A percentile compares a stretch with the other conserved stretches of the same genome.
Evolutionary conservation across 257 asterid genomes (phyloP).

Genomic region (Scutellaria minor): DNA sequence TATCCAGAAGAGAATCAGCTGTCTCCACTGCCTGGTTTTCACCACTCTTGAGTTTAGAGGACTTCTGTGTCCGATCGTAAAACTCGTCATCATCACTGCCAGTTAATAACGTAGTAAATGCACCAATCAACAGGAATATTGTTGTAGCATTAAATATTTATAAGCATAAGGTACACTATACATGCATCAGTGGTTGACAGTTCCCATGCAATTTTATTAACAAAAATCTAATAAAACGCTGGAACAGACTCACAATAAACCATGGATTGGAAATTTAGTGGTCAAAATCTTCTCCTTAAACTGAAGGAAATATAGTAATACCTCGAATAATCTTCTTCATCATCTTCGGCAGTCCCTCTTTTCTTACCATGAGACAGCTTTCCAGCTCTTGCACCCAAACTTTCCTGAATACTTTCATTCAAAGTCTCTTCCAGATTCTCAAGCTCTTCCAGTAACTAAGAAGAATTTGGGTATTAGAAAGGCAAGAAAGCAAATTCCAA

Average conservation of each 20-base stretch:
- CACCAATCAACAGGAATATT: constrained; percentile 28
- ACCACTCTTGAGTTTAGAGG: constrained; percentile 60
- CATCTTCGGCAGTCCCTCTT: constrained; percentile 64
- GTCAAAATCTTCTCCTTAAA: constrained; percentile 14
- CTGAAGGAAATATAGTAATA: constrained; percentile 34
- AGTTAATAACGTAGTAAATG: constrained; percentile 33
- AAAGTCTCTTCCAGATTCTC: constrained; percentile 97
- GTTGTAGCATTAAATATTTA: background rate
- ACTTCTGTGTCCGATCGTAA: constrained; percentile 85
- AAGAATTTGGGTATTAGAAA: constrained; percentile 29
- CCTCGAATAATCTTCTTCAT: constrained; percentile 76
- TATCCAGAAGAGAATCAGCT: constrained; percentile 95
- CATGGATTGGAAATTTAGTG: constrained; percentile 5
- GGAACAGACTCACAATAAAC: background rate
- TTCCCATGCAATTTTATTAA: constrained; percentile 19
- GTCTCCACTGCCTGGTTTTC: constrained; percentile 85
- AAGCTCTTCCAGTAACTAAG: constrained; percentile 92
- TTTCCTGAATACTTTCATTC: constrained; percentile 93
- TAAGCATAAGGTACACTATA: constrained; percentile 25
- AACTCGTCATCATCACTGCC: constrained; percentile 91
- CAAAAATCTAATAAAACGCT: constrained; percentile 15
- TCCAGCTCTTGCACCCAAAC: constrained; percentile 90
- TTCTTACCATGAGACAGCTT: constrained; percentile 64
- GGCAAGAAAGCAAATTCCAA: constrained; percentile 19
- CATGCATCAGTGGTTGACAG: constrained; percentile 11